Evolutionary conservation across 768 basidiomycete species (phyloP), one percentile per base, ranked within the genome.

Genomic region (Hydnomerulius pinastri): DNA sequence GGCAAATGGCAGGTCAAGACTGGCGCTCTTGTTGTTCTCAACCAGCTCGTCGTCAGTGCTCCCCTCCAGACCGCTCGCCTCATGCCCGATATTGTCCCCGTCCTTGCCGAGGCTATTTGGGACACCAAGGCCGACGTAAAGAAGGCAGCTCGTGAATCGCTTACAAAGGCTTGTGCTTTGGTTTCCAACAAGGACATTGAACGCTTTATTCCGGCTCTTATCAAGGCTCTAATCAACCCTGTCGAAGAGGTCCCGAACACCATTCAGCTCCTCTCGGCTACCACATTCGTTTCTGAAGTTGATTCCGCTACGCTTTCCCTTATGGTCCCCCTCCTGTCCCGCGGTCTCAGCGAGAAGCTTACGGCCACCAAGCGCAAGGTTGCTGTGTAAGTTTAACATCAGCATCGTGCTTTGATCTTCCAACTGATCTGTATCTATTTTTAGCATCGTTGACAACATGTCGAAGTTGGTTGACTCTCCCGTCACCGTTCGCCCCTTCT

Each of bases 281-380:
- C 95, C 73, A 98, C 95, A 72, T 98, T 97, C 86, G 95, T 98
- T 91, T 92, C 95, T 45, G 95, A 98, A 80, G 95, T 98, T 74
- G 95, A 97, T 64, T 93, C 94, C 43, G 82, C 94, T 49, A 97
- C 95, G 59, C 87, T 98, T 59, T 97, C 95, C 62, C 85, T 98
- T 60, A 97, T 98, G 92, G 95, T 95, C 53, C 95, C 95, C 65
- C 86, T 98, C 17, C 77, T 98, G 47, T 82, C 92, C 53, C 91
- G 95, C 79, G 95, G 95, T 83, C 80, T 96, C 57, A 80, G 72
- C 56, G 95, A 98, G 80, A 96, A 96, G 77, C 81, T 93, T 54
- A 97, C 95, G 44, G 86, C 95, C 56, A 96, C 86, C 59, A 97
- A 97, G 81, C 93, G 95, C 59, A 96, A 95, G 77, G 95, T 97